Conservation (phyloP, 768 basidiomycete species). For the Psilocybe subaeruginosa region DNA sequence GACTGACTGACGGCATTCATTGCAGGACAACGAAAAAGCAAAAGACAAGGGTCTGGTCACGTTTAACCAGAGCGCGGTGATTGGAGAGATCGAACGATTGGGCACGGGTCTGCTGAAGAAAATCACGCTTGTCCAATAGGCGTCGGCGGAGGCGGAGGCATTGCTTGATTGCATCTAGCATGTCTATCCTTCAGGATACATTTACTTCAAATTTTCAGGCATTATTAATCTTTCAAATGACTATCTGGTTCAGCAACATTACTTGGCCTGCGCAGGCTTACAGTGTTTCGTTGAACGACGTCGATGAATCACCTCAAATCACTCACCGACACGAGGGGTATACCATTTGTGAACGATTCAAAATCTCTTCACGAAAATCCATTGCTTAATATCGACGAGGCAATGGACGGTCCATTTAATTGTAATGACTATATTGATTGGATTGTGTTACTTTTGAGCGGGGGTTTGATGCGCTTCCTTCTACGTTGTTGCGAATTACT, state of each 20-base stretch:
- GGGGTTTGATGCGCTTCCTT: neutral
- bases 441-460: neutral
- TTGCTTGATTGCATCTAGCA: neutral
- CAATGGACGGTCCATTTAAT: neutral
- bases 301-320: too few species aligned
- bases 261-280: too few species aligned
- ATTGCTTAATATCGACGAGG: neutral
- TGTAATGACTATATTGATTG: neutral
- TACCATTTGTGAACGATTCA: too few species aligned
- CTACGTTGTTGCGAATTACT: neutral
- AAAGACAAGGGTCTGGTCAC: slow-evolving; percentile 64
- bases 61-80: slow-evolving; percentile 67
- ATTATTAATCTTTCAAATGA: neutral
- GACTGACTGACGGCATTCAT: neutral
- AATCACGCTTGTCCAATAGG: slow-evolving; percentile 26
- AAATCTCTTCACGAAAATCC: neutral
- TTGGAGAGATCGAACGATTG: slow-evolving; percentile 77
- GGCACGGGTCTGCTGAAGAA: slow-evolving; percentile 68
- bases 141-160: neutral
- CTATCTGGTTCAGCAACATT: neutral
- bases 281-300: too few species aligned
- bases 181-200: neutral
- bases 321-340: too few species aligned
- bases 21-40: slow-evolving; percentile 42
- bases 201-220: neutral